Conservation (phyloP, 495 filamentous ascomycete species). For the Thermothielavioides terrestris region DNA sequence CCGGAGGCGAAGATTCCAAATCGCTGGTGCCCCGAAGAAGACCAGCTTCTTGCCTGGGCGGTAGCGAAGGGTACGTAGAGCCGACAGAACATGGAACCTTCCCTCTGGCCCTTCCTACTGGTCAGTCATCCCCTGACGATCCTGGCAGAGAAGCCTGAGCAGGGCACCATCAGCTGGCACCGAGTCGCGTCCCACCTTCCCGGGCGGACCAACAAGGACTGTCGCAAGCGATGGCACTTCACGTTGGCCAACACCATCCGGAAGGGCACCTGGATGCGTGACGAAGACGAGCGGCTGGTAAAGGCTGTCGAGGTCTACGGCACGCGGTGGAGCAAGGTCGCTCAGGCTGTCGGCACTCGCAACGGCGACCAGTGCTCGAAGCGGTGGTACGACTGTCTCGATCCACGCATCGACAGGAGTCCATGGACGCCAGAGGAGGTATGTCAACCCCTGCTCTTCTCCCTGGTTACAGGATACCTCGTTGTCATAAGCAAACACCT, state of each 20-base stretch:
- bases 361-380: conserved; percentile 32
- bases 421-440: conserved; percentile 28
- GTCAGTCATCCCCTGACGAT: not conserved
- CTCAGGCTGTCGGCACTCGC: conserved; percentile 21
- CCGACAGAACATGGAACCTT: not conserved
- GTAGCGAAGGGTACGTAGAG: conserved; percentile 13
- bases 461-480: not conserved
- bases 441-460: not conserved
- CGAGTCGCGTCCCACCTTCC: conserved; percentile 31
- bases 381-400: conserved; percentile 27
- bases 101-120: not conserved
- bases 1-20: conserved; percentile 13
- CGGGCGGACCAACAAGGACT: conserved; percentile 36
- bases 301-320: conserved; percentile 30
- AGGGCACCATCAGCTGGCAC: conserved; percentile 34
- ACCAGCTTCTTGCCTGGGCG: conserved; percentile 16
- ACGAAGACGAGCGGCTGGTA: conserved; percentile 32
- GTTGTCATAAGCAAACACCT: not conserved
- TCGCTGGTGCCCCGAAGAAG: conserved; percentile 25
- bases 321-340: conserved; percentile 28
- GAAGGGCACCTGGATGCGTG: conserved; percentile 33
- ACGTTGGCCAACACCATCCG: conserved; percentile 31
- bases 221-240: conserved; percentile 35
- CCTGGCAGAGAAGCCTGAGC: conserved; percentile 14
- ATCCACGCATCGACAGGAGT: conserved; percentile 27